Percentiles rank a stretch among this genome's conserved stretches.
These are phyloP conservation scores for Glycine latifolia DNA, from an alignment of 306 rosid genomes.

Conservation along the genomic window DNA sequence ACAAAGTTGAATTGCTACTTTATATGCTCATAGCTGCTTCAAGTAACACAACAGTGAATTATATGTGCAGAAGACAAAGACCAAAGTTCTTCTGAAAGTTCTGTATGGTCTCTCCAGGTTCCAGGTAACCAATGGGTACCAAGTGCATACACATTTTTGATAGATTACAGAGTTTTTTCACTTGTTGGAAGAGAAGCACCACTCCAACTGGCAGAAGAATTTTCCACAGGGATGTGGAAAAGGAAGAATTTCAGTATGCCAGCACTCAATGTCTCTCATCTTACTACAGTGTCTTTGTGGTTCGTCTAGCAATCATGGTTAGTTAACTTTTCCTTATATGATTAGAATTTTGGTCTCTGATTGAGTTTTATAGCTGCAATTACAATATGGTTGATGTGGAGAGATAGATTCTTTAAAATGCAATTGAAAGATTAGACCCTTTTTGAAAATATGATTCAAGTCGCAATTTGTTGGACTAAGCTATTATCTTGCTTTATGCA, in stretches of 20 bases:
- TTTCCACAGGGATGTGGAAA: constrained; percentile 83
- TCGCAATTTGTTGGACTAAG: constrained; percentile 30
- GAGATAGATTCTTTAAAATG: neutral
- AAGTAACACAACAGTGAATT: constrained; percentile 33
- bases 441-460: neutral
- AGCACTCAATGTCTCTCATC: constrained; percentile 83
- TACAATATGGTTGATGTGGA: constrained; percentile 21
- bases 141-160: constrained; percentile 59
- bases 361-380: constrained; percentile 9
- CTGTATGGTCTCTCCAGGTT: constrained; percentile 54
- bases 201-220: constrained; percentile 56
- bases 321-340: constrained; percentile 27
- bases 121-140: constrained; percentile 58
- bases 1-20: constrained; percentile 18
- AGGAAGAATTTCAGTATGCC: constrained; percentile 76
- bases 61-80: constrained; percentile 42
- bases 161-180: constrained; percentile 54
- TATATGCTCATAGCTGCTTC: constrained; percentile 44
- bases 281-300: constrained; percentile 93
- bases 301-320: constrained; percentile 97
- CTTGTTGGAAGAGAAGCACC: constrained; percentile 56
- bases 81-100: constrained; percentile 45
- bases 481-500: constrained; percentile 46
- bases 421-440: constrained; percentile 19
- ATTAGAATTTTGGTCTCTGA: neutral